A percentile compares a stretch with the other conserved stretches of the same genome.
These are phyloP conservation scores for Entamoeba histolytica DNA, from an alignment of 208 protist species.

Conservation along the genomic window DNA sequence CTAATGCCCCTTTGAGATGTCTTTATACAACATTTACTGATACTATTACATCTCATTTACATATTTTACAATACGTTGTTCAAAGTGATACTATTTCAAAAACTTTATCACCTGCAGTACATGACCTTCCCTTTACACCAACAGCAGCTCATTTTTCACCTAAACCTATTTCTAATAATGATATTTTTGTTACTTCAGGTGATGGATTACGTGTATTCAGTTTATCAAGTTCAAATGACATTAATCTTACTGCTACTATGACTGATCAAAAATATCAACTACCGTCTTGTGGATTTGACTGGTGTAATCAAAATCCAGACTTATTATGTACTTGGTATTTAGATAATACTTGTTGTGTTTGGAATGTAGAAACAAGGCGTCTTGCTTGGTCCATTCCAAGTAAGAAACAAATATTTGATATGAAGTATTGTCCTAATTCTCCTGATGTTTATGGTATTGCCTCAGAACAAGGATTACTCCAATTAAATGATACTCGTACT, in stretches of 20 bases:
- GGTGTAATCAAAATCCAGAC: neutral
- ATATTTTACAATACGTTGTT: neutral
- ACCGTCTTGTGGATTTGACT: neutral
- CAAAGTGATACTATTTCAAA: neutral
- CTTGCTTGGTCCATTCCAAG: neutral
- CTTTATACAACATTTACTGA: neutral
- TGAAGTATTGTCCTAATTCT: neutral
- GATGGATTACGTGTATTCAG: neutral
- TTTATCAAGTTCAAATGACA: neutral
- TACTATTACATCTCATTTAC: neutral
- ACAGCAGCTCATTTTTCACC: neutral
- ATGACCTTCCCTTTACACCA: neutral
- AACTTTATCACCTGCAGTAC: neutral
- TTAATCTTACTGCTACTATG: neutral
- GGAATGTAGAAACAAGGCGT: neutral
- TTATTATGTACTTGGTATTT: neutral
- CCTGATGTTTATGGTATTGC: neutral
- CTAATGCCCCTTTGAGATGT: neutral
- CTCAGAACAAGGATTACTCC: neutral
- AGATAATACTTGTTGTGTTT: neutral
- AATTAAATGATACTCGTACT: neutral
- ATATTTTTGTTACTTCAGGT: neutral
- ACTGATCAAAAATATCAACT: neutral
- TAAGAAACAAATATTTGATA: neutral
- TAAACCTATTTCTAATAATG: neutral